Evolutionary conservation across 2,329 filamentous ascomycete species (phyloP).

Genomic region (Curvularia sp.): DNA sequence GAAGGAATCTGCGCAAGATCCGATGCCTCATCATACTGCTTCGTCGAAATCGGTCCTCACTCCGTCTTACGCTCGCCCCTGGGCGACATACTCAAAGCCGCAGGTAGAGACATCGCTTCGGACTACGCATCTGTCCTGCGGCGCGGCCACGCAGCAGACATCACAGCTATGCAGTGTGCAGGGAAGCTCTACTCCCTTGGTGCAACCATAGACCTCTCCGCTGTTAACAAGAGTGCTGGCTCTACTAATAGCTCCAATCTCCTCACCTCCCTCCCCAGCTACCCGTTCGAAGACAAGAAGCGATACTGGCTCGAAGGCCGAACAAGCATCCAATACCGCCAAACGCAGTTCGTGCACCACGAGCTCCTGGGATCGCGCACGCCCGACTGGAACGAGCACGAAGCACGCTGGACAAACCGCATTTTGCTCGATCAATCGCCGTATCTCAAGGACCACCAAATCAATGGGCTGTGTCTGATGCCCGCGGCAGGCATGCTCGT

Average conservation of each 20-base stretch:
- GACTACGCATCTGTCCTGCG: conserved; percentile 24
- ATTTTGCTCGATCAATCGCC: conserved; percentile 43
- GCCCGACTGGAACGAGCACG: conserved; percentile 21
- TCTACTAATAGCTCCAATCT: conserved; percentile 3
- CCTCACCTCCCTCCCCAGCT: conserved; percentile 18
- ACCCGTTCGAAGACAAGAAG: conserved; percentile 21
- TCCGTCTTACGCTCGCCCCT: conserved; percentile 23
- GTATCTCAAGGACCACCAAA: conserved; percentile 56
- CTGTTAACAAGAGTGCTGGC: conserved; percentile 3
- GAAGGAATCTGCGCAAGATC: conserved; percentile 17
- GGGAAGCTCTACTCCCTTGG: conserved; percentile 14
- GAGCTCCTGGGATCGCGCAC: conserved; percentile 35
- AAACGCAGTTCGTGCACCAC: conserved; percentile 14
- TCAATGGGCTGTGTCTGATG: conserved; percentile 33
- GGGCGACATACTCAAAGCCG: conserved; percentile 13
- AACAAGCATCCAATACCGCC: conserved; percentile 19
- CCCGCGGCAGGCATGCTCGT: conserved; percentile 25
- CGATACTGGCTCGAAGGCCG: conserved; percentile 24
- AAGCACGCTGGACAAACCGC: conserved; percentile 34
- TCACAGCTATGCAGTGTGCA: conserved; percentile 20
- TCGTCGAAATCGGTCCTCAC: conserved; percentile 34
- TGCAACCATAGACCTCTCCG: conserved; percentile 8
- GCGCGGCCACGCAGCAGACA: conserved; percentile 13
- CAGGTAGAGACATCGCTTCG: conserved; percentile 1
- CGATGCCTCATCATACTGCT: conserved; percentile 8